These are phyloP conservation scores for Brassica carinata DNA, from an alignment of 345 rosid genomes.

Conservation along the genomic window DNA sequence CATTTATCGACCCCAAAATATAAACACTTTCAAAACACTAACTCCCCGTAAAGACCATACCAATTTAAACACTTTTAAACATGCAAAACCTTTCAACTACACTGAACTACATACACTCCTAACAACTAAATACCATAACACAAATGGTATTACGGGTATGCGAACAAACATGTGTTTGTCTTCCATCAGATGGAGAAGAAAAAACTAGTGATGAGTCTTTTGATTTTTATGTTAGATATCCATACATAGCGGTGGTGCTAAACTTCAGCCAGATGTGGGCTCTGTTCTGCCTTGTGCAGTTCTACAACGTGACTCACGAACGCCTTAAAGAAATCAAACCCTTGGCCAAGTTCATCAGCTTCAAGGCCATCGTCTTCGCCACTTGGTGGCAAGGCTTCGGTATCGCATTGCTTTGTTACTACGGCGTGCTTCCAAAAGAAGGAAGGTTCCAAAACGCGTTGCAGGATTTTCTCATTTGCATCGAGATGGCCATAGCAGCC, in stretches of 20 bases:
- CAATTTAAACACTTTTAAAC: no score
- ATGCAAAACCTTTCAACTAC: no score
- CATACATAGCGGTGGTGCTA: conserved; percentile 65
- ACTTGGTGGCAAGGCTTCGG: conserved; percentile 99
- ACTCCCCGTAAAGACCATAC: no score
- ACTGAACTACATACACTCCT: no score
- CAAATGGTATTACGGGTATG: conserved; percentile 87
- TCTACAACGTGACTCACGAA: conserved; percentile 79
- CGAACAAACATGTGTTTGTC: not conserved
- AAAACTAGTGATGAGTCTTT: not conserved
- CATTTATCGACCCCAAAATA: no score
- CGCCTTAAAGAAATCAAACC: conserved; percentile 77
- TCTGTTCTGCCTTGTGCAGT: conserved; percentile 82
- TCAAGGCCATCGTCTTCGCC: conserved; percentile 90
- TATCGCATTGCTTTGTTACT: conserved; percentile 63
- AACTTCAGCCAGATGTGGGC: conserved; percentile 99
- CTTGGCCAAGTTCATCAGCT: conserved; percentile 85
- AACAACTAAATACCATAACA: no score
- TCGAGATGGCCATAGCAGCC: conserved; percentile 93
- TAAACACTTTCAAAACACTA: no score
- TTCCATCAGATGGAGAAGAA: not conserved
- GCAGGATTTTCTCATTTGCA: conserved; percentile 84
- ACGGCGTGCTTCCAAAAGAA: conserved; percentile 62
- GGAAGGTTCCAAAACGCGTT: conserved; percentile 57
- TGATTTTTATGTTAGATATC: conserved; percentile 54